Evolutionary conservation across 495 filamentous ascomycete species (phyloP), one percentile per base, ranked within the genome.

Genomic region (Aspergillus kassunensis): DNA sequence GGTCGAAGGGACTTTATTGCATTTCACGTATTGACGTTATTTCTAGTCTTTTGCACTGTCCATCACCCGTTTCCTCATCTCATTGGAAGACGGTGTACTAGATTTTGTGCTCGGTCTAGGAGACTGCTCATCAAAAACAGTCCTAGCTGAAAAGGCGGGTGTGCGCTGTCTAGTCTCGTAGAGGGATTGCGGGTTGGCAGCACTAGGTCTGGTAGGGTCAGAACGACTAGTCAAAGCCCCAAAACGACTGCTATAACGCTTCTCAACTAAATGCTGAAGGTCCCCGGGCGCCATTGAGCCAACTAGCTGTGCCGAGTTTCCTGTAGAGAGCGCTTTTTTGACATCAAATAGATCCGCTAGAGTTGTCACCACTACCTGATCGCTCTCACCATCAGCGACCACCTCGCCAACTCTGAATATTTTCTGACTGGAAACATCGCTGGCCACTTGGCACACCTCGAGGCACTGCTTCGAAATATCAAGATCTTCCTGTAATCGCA

Each of bases 331-430:
- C 33, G 53, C 62, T 55, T 62, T 66, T 42, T 56, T 50, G 37
- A 70, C 53, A 53, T 65, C 51, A 50, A 70, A 70, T 51, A 67
- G 57, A 62, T 66, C 62, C 33, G 62, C 60, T 45, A 70, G 55
- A 20, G 62, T 67, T 52, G 51, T 70, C 58, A 70, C 54, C 52
- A 67, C 64, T 20, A 66, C 58, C 62, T 67, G 64, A 53, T 67
- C 67, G 50, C 64, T 55, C 42, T 67, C 55, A 29, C 56, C 60
- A 40, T 67, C 64, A 23, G 67, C 62, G 61, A 67, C 53, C 20
- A 59, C 54, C 50, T 70, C 64, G 19, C 62, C 64, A 43, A 65
- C 30, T 43, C 49, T 59, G 47, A 62, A 62, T 54, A 60, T 62
- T 41, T 70, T 70, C 54, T 62, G 58, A 41, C 18, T 46, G 33